These are phyloP conservation scores for Huntiella decipiens DNA, from an alignment of 2,329 filamentous ascomycete species.

Conservation along the genomic window DNA sequence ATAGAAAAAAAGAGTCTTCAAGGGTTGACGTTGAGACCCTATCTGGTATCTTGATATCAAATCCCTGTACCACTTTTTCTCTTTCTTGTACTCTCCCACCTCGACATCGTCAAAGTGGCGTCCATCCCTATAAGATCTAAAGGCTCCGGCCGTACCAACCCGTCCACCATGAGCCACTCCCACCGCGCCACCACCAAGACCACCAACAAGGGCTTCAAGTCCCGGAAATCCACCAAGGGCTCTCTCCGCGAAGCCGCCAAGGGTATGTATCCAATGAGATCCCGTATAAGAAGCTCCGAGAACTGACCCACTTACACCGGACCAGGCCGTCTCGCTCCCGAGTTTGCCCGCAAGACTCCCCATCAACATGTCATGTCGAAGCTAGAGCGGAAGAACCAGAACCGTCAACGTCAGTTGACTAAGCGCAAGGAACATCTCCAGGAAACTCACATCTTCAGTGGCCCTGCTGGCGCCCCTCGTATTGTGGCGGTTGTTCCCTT, in stretches of 20 bases:
- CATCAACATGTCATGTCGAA: conserved; percentile 97
- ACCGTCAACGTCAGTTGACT: conserved; percentile 67
- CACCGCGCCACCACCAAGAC: conserved; percentile 86
- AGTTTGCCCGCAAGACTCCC: conserved; percentile 64
- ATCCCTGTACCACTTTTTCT: not conserved
- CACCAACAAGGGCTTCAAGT: conserved; percentile 80
- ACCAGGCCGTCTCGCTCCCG: conserved; percentile 57
- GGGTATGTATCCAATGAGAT: conserved; percentile 32
- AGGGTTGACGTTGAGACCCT: too few species aligned
- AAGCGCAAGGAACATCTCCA: conserved; percentile 73
- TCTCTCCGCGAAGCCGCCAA: conserved; percentile 70
- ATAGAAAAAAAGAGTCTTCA: too few species aligned
- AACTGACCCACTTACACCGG: not conserved
- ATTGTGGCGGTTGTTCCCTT: conserved; percentile 79
- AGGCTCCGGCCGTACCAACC: conserved; percentile 48
- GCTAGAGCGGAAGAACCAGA: conserved; percentile 84
- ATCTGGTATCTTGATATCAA: too few species aligned
- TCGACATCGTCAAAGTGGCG: conserved; percentile 31
- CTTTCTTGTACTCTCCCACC: not conserved
- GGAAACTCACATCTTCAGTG: conserved; percentile 65
- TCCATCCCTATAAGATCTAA: conserved; percentile 77
- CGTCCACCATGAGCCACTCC: conserved; percentile 54
- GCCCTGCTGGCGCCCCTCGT: conserved; percentile 67
- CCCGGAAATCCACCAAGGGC: conserved; percentile 73
- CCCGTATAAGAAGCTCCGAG: not conserved